Evolutionary conservation across 2,329 filamentous ascomycete genomes (phyloP).

Genomic region (Trichothecium roseum): DNA sequence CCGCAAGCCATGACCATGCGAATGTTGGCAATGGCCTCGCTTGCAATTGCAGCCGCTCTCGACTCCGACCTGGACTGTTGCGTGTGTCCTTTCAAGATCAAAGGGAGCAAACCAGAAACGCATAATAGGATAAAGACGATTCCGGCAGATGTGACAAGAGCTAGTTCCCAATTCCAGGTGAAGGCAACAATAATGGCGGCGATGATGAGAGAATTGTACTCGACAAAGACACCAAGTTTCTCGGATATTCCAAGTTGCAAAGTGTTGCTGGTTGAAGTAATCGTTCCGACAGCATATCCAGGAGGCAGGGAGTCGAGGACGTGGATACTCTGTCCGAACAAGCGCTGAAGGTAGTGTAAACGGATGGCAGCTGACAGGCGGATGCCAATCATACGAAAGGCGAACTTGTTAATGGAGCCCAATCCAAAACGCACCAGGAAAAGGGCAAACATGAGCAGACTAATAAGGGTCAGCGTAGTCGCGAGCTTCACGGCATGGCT

Average conservation of each 20-base stretch:
- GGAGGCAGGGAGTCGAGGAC: constrained; percentile 56
- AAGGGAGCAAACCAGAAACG: constrained; percentile 38
- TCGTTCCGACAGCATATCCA: constrained; percentile 50
- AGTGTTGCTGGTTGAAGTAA: constrained; percentile 52
- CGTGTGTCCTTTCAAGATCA: constrained; percentile 42
- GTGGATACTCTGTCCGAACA: constrained; percentile 56
- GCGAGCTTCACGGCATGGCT: background rate
- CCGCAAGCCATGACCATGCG: constrained; percentile 54
- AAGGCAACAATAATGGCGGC: constrained; percentile 45
- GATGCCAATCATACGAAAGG: constrained; percentile 51
- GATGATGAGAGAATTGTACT: constrained; percentile 42
- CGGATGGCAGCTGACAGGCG: constrained; percentile 51
- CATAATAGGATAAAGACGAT: constrained; percentile 44
- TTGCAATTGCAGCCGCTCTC: constrained; percentile 48
- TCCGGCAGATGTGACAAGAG: constrained; percentile 46
- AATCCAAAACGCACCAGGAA: constrained; percentile 57
- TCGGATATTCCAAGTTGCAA: constrained; percentile 57
- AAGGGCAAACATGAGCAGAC: constrained; percentile 59
- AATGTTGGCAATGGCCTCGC: constrained; percentile 48
- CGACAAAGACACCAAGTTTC: constrained; percentile 48
- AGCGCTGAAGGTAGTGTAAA: constrained; percentile 51
- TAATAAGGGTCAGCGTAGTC: constrained; percentile 12
- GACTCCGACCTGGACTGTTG: constrained; percentile 34
- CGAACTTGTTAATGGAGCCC: constrained; percentile 53
- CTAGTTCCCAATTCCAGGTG: constrained; percentile 46